phyloP scores from a whole-genome alignment of 345 rosid genomes.

The Gossypium bickii region DNA sequence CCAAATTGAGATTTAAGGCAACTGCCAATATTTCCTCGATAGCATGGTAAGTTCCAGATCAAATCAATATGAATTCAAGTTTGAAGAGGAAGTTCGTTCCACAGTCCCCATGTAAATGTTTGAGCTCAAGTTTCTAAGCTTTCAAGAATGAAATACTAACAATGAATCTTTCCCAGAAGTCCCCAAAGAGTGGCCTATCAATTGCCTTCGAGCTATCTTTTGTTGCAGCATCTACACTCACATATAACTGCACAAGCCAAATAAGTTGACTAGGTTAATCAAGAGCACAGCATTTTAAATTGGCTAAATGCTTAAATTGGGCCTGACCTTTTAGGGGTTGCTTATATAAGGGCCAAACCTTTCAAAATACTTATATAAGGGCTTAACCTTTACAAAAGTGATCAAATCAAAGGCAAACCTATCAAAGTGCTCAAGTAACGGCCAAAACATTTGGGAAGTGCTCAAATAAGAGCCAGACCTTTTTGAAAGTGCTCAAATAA shows the following conservation, averaged over 20 bases:
- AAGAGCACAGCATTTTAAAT: not conserved
- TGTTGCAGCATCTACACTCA: not conserved
- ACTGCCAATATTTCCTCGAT: not conserved
- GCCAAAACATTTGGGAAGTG: no score
- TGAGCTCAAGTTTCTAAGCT: not conserved
- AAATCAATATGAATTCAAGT: not conserved
- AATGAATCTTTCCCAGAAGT: slow-evolving; percentile 92
- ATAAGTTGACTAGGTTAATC: slow-evolving; percentile 10
- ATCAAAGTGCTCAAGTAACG: no score
- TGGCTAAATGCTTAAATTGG: no score
- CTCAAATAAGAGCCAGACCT: no score
- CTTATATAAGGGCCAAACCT: no score
- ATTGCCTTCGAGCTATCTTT: slow-evolving; percentile 79
- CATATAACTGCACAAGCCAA: slow-evolving; percentile 27
- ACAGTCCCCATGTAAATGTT: not conserved
- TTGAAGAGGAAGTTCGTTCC: no score
- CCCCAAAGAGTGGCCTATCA: slow-evolving; percentile 92
- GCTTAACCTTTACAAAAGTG: no score
- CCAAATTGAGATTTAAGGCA: not conserved
- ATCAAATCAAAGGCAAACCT: no score
- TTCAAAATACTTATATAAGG: no score
- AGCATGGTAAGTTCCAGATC: not conserved
- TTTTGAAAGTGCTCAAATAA: no score
- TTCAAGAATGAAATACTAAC: slow-evolving; percentile 39
- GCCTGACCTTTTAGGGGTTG: no score